Evolutionary conservation across 2,329 filamentous ascomycete genomes (phyloP).

Genomic region (Scedosporium aurantiacum): DNA sequence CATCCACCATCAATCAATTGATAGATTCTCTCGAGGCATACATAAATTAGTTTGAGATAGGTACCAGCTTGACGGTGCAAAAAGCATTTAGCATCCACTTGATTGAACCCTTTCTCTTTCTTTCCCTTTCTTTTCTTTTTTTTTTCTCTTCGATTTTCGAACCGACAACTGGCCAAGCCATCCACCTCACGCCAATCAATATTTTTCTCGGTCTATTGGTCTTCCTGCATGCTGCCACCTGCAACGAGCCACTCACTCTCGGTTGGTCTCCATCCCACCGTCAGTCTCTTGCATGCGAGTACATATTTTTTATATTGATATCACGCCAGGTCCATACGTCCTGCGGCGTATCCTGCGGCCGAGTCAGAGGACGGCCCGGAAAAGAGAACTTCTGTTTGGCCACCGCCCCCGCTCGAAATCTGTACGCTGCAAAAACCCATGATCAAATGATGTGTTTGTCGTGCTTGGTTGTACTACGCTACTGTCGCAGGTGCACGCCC

Average conservation of each 20-base stretch:
- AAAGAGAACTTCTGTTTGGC: too few relatives aligned
- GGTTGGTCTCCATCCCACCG: not conserved
- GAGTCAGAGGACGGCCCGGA: not conserved
- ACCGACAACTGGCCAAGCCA: not conserved
- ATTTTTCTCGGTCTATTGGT: not conserved
- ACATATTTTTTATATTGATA: not conserved
- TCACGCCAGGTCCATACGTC: not conserved
- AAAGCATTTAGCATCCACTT: not conserved
- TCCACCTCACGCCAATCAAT: too few relatives aligned
- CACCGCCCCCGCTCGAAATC: too few relatives aligned
- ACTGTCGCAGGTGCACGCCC: too few relatives aligned
- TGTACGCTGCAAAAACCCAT: too few relatives aligned
- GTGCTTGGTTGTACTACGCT: too few relatives aligned
- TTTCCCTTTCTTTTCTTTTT: not conserved
- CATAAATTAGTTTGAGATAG: not conserved
- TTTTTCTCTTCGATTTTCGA: not conserved
- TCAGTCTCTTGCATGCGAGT: not conserved
- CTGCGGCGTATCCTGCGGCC: not conserved
- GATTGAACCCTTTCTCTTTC: too few relatives aligned
- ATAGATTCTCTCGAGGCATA: too few relatives aligned
- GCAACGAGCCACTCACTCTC: not conserved
- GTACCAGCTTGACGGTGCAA: not conserved
- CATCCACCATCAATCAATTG: too few relatives aligned
- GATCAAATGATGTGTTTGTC: too few relatives aligned
- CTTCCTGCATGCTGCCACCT: not conserved